Percentiles rank a stretch among this genome's conserved stretches.
Conservation (phyloP, 148 eudicot genomes). For the Cornus controversa region DNA sequence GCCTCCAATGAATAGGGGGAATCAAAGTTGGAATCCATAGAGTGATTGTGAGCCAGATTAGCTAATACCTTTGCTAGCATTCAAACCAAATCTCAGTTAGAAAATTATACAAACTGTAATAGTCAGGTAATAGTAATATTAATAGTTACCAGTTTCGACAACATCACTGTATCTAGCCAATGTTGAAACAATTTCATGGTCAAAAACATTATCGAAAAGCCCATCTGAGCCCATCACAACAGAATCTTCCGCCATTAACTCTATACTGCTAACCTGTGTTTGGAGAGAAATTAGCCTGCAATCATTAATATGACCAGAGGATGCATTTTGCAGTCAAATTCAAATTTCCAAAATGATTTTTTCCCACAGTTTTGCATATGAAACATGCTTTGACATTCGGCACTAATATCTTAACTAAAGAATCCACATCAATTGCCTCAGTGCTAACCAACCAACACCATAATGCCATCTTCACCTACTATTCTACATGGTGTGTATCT, state of each 20-base stretch:
- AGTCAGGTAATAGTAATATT: not conserved
- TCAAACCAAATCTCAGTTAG: conserved; percentile 26
- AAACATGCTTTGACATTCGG: not conserved
- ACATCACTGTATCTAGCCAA: conserved; percentile 46
- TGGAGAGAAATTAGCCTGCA: not conserved
- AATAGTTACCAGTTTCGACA: conserved; percentile 61
- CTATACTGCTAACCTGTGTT: conserved; percentile 66
- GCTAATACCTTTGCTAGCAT: conserved; percentile 92
- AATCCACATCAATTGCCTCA: not conserved
- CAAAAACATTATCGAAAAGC: conserved; percentile 84
- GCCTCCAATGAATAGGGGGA: conserved; percentile 90
- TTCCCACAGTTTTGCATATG: not conserved
- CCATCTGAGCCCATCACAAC: conserved; percentile 95
- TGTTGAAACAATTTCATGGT: conserved; percentile 63
- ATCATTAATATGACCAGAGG: not conserved
- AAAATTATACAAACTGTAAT: not conserved
- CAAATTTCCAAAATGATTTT: not conserved
- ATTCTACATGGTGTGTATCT: not conserved
- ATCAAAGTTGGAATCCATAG: conserved; percentile 62
- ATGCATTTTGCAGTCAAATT: not conserved
- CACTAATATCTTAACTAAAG: not conserved
- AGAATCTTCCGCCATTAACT: conserved; percentile 64
- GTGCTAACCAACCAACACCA: not conserved
- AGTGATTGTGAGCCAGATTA: conserved; percentile 74
- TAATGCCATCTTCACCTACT: not conserved